A percentile compares a stretch with the other conserved stretches of the same genome.
These are phyloP conservation scores for Waltiozyma sp. DNA, from an alignment of 1,139 yeast species.

Conservation along the genomic window DNA sequence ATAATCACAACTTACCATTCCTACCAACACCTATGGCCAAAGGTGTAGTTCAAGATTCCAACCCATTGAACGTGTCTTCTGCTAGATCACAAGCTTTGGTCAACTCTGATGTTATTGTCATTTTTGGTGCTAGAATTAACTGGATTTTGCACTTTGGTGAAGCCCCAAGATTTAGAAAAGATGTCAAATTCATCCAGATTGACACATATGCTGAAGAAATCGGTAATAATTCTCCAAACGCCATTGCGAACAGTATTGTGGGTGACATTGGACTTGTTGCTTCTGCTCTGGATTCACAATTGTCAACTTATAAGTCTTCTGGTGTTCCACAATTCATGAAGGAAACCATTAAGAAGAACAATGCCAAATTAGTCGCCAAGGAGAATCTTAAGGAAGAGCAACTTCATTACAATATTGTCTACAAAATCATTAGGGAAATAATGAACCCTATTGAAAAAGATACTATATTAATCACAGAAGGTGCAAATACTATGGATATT, in stretches of 20 bases:
- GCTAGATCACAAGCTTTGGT: constrained; percentile 47
- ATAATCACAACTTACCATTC: constrained; percentile 35
- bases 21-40: constrained; percentile 69
- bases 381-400: constrained; percentile 12
- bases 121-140: constrained; percentile 53
- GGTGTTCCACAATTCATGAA: constrained; percentile 22
- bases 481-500: constrained; percentile 63
- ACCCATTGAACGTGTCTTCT: constrained; percentile 38
- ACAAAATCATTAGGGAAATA: constrained; percentile 33
- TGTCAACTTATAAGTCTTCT: constrained; percentile 22
- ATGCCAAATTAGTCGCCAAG: constrained; percentile 22
- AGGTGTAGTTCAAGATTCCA: constrained; percentile 47
- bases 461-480: constrained; percentile 43
- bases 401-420: constrained; percentile 39
- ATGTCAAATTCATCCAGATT: constrained; percentile 42
- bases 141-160: constrained; percentile 62
- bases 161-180: constrained; percentile 34
- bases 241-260: constrained; percentile 28
- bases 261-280: constrained; percentile 41
- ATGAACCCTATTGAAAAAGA: constrained; percentile 22
- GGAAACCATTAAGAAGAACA: constrained; percentile 27
- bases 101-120: constrained; percentile 42
- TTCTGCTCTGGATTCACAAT: constrained; percentile 22
- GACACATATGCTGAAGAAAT: constrained; percentile 41
- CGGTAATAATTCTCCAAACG: constrained; percentile 30